Evolutionary conservation across 139 green algal species (phyloP).

Genomic region (Klebsormidium nitens): DNA sequence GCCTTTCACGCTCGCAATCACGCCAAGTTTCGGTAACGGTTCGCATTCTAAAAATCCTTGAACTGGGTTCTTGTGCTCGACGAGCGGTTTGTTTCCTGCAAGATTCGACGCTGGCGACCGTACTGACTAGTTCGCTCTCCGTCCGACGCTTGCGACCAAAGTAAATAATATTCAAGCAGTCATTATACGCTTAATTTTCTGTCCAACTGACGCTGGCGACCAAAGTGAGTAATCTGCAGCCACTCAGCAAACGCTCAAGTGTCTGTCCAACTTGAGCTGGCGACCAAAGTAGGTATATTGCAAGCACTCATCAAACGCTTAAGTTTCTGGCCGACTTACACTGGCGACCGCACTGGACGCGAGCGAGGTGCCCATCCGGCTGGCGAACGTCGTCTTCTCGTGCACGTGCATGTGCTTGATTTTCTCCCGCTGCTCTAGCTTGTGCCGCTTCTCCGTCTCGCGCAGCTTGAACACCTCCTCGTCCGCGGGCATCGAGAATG

Average conservation of each 20-base stretch:
- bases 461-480: conserved; percentile 35
- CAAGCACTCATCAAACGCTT: too few relatives aligned
- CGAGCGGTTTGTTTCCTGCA: too few relatives aligned
- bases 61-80: too few relatives aligned
- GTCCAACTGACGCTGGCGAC: not conserved
- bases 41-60: too few relatives aligned
- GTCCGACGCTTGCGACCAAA: too few relatives aligned
- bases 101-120: too few relatives aligned
- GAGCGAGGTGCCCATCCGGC: conserved; percentile 12
- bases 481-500: conserved; percentile 28
- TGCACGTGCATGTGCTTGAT: not conserved
- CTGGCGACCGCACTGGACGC: not conserved
- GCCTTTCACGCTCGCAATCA: too few relatives aligned
- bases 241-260: not conserved
- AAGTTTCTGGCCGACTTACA: too few relatives aligned
- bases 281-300: not conserved
- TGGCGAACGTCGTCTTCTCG: conserved; percentile 16
- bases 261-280: not conserved
- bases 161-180: too few relatives aligned
- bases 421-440: conserved; percentile 12
- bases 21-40: too few relatives aligned
- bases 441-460: conserved; percentile 18
- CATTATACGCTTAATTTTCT: not conserved
- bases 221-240: not conserved
- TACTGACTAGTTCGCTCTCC: too few relatives aligned